Evolutionary conservation across 306 rosid genomes (phyloP).

Genomic region (Dalbergia oliveri): DNA sequence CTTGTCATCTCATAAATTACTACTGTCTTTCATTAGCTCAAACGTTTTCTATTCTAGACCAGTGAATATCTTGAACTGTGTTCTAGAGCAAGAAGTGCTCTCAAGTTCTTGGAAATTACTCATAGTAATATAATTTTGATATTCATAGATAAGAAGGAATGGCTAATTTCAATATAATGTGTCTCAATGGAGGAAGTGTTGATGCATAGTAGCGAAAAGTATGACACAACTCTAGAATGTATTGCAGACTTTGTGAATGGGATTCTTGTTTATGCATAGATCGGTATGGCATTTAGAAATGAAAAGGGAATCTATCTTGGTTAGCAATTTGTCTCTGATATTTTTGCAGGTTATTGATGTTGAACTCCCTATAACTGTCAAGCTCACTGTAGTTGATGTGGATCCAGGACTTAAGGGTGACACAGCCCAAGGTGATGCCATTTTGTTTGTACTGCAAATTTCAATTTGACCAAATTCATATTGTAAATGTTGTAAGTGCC

Average conservation of each 20-base stretch:
- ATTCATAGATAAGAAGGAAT: neutral
- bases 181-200: slow-evolving; percentile 16
- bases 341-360: slow-evolving; percentile 78
- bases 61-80: slow-evolving; percentile 12
- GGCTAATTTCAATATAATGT: slow-evolving; percentile 21
- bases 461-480: slow-evolving; percentile 25
- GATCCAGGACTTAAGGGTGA: slow-evolving; percentile 92
- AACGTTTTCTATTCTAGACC: slow-evolving; percentile 5
- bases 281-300: slow-evolving; percentile 35
- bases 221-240: slow-evolving; percentile 19
- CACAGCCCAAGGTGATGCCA: slow-evolving; percentile 79
- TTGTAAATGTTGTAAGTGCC: slow-evolving; percentile 19
- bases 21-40: slow-evolving; percentile 18
- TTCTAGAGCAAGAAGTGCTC: slow-evolving; percentile 17
- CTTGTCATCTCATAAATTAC: slow-evolving; percentile 37
- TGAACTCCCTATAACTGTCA: slow-evolving; percentile 76
- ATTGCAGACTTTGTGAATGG: slow-evolving; percentile 23
- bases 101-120: slow-evolving; percentile 18
- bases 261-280: slow-evolving; percentile 25
- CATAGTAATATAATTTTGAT: slow-evolving; percentile 8
- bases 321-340: slow-evolving; percentile 26
- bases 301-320: slow-evolving; percentile 12
- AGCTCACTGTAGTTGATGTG: slow-evolving; percentile 71
- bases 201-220: slow-evolving; percentile 17
- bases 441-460: slow-evolving; percentile 35